Base-by-base conservation (phyloP, 768 basidiomycete species). In the Ramaria rubella region DNA sequence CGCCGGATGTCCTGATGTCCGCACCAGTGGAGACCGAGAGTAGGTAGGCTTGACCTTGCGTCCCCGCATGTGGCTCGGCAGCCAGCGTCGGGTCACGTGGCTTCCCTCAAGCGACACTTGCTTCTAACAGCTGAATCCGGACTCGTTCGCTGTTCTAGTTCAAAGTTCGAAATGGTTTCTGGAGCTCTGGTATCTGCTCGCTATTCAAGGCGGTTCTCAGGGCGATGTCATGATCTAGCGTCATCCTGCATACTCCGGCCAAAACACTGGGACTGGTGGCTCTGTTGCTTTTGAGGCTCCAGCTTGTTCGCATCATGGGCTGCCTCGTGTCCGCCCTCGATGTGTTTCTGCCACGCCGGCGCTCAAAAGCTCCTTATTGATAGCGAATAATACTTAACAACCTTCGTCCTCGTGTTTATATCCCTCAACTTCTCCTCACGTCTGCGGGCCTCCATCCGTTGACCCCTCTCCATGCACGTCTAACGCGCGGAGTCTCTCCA, bases 281-380 rank as follows among this genome's bases (percentile, higher is more conserved):
- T 40, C 15, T 40, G 5, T 17, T 40, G 38, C 38, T 40, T 21
- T 17, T 2, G 40, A 12, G 23, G 36, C 36, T 38, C 36, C n/a
- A n/a, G n/a, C n/a, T n/a, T 38, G 6, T n/a, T 38, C 36, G 36
- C n/a, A 42, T 14, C 46, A 48, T 48, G 46, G 36, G 23, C 24
- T 48, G 49, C 49, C 49, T 51, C 49, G 49, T 51, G 49, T 31
- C 19, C 19, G 8, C 12, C 49, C 49, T 51, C 29, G 49, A 51
- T 51, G 17, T 24, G 27, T 12, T 51, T 33, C 49, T 31, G 19
- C 29, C 49, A 51, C 49, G 49, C 49, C 49, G 49, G 49, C 49
- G 49, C 49, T 51, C 49, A 33, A 51, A 23, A 42, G 17, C 23
- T 15, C 30, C 49, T 17, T n/a, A n/a, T n/a, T n/a, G 33, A 23